These are phyloP conservation scores for Cnidoscolus chayamansa DNA, from an alignment of 441 rosid species.

Conservation along the genomic window DNA sequence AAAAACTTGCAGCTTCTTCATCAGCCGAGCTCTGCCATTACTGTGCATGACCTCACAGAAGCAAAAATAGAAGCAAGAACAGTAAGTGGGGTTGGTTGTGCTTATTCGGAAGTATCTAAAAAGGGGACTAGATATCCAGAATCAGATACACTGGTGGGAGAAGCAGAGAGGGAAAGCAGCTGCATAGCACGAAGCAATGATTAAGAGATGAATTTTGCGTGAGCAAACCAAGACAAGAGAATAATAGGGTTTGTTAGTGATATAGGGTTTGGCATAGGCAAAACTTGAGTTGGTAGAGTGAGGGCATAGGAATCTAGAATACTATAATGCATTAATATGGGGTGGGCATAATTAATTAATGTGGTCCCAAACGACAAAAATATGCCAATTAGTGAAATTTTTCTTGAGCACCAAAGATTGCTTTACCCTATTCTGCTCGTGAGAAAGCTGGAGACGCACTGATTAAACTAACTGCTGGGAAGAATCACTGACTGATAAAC, in stretches of 20 bases:
- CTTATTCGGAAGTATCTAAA: no score
- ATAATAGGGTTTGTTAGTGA: not conserved
- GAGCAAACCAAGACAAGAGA: not conserved
- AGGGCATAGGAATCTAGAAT: slow-evolving; percentile 10
- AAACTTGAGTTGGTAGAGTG: slow-evolving; percentile 13
- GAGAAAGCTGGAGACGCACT: no score
- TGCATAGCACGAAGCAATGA: slow-evolving; percentile 8
- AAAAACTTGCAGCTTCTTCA: no score
- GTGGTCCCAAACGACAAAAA: slow-evolving; percentile 24
- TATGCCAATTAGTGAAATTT: not conserved
- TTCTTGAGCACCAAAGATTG: not conserved
- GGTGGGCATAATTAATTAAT: not conserved
- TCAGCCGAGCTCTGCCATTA: no score
- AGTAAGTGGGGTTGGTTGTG: no score
- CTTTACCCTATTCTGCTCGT: no score
- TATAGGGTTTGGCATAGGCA: slow-evolving; percentile 11
- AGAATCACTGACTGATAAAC: no score
- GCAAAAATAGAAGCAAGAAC: no score
- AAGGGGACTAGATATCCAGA: not conserved
- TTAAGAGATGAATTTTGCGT: not conserved
- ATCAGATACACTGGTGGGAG: no score
- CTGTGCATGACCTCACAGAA: no score
- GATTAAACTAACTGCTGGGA: no score
- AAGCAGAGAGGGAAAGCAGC: not conserved
- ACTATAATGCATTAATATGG: not conserved